Conservation (phyloP, 495 filamentous ascomycete genomes). For the Hamigera avellanea region DNA sequence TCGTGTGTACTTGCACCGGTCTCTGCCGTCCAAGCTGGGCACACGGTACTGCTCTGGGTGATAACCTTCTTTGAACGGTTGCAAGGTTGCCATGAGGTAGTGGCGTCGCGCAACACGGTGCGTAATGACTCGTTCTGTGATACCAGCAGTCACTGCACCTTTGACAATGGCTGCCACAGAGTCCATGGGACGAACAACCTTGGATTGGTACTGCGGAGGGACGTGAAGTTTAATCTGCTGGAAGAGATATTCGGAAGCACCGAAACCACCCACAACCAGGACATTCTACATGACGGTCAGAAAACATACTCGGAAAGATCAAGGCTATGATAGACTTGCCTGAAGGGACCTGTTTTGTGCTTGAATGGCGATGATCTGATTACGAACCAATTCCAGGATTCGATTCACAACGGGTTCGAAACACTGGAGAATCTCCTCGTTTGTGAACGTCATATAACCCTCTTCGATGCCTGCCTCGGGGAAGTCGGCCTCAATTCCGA, state of each 20-base stretch:
- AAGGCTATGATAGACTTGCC: conserved; percentile 29
- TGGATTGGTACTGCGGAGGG: conserved; percentile 65
- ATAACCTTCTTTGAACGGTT: conserved; percentile 98
- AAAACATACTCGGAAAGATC: not conserved
- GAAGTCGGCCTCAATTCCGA: conserved; percentile 69
- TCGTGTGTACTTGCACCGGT: conserved; percentile 96
- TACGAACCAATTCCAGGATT: conserved; percentile 64
- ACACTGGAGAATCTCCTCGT: conserved; percentile 72
- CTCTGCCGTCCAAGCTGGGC: conserved; percentile 89
- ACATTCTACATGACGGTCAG: conserved; percentile 41
- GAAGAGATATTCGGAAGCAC: conserved; percentile 74
- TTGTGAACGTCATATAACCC: conserved; percentile 74
- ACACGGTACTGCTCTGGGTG: conserved; percentile 97
- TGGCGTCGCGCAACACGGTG: conserved; percentile 96
- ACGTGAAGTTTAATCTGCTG: conserved; percentile 74
- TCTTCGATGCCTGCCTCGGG: conserved; percentile 72
- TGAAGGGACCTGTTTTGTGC: conserved; percentile 61
- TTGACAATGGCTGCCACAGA: conserved; percentile 74
- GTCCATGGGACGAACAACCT: conserved; percentile 77
- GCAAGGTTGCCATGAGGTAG: conserved; percentile 97
- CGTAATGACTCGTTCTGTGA: conserved; percentile 91
- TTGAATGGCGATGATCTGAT: conserved; percentile 74
- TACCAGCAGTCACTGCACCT: conserved; percentile 78
- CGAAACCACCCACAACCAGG: conserved; percentile 68
- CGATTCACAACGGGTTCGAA: conserved; percentile 73